Evolutionary conservation across 768 basidiomycete genomes (phyloP).

Genomic region (Nevesoporus exiguus): DNA sequence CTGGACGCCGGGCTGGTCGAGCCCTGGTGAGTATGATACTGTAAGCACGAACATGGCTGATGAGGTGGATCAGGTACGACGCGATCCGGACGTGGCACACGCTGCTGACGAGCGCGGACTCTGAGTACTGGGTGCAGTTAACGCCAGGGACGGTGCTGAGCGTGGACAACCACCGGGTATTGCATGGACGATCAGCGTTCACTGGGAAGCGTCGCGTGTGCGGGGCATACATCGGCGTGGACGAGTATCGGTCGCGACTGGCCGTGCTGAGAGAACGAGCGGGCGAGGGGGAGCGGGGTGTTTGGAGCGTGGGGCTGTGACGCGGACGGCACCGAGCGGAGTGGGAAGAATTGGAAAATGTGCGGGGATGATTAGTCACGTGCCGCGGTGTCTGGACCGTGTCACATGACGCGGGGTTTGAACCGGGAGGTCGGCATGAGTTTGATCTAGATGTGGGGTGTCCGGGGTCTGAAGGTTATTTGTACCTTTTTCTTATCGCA

Average conservation of each 20-base stretch:
- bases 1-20: conserved; percentile 61
- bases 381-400: conserved; percentile 13
- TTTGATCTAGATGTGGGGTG: conserved; percentile 20
- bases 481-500: conserved; percentile 24
- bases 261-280: conserved; percentile 58
- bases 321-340: conserved; percentile 23
- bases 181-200: conserved; percentile 93
- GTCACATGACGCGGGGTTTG: conserved; percentile 18
- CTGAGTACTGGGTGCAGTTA: conserved; percentile 92
- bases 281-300: conserved; percentile 41
- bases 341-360: conserved; percentile 23
- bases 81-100: conserved; percentile 79
- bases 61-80: conserved; percentile 53
- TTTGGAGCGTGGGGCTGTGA: conserved; percentile 60
- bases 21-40: conserved; percentile 50
- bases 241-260: conserved; percentile 85
- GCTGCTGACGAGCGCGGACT: conserved; percentile 71
- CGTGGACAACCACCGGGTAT: conserved; percentile 88
- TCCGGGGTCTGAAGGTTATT: conserved; percentile 19
- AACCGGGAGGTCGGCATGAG: too few relatives aligned
- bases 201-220: conserved; percentile 88
- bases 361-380: conserved; percentile 19
- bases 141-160: conserved; percentile 87
- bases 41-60: neutral
- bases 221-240: conserved; percentile 89